Conservation (phyloP, 805 yeast species). For the Kodamaea nitidulidarum region DNA sequence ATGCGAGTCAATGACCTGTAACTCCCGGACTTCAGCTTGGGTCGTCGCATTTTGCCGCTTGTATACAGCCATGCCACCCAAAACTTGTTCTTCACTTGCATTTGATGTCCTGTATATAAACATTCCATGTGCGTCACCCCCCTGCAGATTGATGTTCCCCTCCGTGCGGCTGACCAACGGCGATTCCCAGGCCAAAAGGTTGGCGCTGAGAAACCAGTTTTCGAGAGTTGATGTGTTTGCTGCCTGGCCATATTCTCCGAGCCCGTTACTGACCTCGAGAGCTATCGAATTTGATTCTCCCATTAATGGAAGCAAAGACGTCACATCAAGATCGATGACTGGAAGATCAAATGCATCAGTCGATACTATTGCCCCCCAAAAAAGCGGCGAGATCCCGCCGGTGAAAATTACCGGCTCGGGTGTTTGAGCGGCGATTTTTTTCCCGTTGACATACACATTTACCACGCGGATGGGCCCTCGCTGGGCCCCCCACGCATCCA, state of each 20-base stretch:
- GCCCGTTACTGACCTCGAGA: conserved; percentile 53
- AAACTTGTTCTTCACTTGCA: neutral
- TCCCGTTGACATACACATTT: conserved; percentile 56
- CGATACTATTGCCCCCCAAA: conserved; percentile 81
- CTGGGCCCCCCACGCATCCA: conserved; percentile 43
- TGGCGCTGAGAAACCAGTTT: conserved; percentile 62
- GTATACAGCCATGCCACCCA: no score
- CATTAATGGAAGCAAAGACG: conserved; percentile 69
- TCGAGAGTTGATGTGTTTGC: conserved; percentile 32
- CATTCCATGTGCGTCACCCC: neutral
- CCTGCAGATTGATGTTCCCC: neutral
- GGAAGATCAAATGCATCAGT: conserved; percentile 69
- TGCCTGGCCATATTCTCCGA: conserved; percentile 29
- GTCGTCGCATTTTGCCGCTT: no score
- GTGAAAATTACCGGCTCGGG: conserved; percentile 76
- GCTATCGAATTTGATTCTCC: conserved; percentile 18
- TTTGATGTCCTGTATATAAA: neutral
- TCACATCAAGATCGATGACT: conserved; percentile 64
- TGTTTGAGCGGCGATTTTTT: conserved; percentile 54
- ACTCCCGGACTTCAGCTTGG: no score
- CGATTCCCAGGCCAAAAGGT: conserved; percentile 51
- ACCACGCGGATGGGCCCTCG: conserved; percentile 72
- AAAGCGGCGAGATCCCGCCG: conserved; percentile 75
- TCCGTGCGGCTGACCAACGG: neutral
- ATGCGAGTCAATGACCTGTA: conserved; percentile 1